phyloP scores from a whole-genome alignment of 2,329 filamentous ascomycete species.

The Colletotrichum navitas region DNA sequence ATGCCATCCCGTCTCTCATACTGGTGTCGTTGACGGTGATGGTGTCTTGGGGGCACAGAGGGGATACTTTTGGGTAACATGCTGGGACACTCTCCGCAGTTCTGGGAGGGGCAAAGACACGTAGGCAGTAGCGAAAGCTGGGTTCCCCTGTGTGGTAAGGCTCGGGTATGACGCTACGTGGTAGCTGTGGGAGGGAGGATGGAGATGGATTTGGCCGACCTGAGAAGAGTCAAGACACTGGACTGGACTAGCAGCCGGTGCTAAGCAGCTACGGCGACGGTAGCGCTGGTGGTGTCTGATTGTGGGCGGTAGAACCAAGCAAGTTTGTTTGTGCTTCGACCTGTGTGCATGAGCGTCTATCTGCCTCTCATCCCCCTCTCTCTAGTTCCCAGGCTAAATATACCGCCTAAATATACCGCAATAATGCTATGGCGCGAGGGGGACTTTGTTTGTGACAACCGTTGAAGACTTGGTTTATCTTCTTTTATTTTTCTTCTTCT shows the following conservation, averaged over 20 bases:
- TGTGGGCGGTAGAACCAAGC: background rate
- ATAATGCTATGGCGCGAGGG: background rate
- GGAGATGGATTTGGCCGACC: constrained; percentile 26
- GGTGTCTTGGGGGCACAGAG: background rate
- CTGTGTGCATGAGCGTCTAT: background rate
- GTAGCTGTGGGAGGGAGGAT: constrained; percentile 6
- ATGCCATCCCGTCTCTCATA: constrained; percentile 7
- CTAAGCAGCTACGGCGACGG: background rate
- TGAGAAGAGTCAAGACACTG: constrained; percentile 7
- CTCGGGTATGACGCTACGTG: constrained; percentile 4
- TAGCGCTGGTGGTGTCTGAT: background rate
- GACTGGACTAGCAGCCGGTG: background rate
- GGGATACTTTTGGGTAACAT: background rate
- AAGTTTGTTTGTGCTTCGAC: background rate
- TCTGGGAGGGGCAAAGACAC: background rate
- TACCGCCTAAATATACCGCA: background rate
- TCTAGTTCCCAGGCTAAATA: background rate
- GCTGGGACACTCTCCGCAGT: background rate
- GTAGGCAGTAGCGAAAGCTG: background rate
- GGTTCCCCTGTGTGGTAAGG: constrained; percentile 5
- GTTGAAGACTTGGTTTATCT: background rate
- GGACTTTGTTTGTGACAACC: background rate
- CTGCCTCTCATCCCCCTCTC: background rate
- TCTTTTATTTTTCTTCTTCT: too few relatives aligned
- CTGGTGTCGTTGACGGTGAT: background rate